phyloP scores from a whole-genome alignment of 495 filamentous ascomycete species.

The Beverwykella pulmonaria region DNA sequence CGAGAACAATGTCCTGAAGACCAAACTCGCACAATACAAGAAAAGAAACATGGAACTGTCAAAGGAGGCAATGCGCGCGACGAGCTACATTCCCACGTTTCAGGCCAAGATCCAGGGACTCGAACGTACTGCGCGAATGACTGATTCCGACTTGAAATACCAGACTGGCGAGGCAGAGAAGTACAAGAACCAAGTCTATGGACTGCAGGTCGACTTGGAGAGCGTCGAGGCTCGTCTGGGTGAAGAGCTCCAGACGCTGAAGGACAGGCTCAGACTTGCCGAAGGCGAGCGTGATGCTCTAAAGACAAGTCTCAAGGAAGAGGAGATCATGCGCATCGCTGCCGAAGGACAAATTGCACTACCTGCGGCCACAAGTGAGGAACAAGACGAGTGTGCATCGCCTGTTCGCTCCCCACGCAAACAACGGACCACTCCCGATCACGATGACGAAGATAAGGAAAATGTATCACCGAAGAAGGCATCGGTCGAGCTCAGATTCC shows the following conservation, averaged over 20 bases:
- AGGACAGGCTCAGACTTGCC: constrained; percentile 44
- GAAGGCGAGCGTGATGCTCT: constrained; percentile 70
- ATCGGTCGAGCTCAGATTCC: constrained; percentile 52
- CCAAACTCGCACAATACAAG: constrained; percentile 7
- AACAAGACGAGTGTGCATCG: constrained; percentile 44
- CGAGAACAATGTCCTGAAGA: neutral
- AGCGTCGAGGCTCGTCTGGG: constrained; percentile 75
- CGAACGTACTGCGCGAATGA: constrained; percentile 62
- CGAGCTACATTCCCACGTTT: constrained; percentile 83
- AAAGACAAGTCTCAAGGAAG: constrained; percentile 63
- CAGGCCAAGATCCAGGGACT: constrained; percentile 76
- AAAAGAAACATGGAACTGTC: constrained; percentile 5
- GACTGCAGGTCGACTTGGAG: constrained; percentile 70
- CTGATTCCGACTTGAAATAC: constrained; percentile 57
- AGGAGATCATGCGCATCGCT: constrained; percentile 63
- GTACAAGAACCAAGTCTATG: constrained; percentile 75
- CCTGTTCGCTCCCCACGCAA: constrained; percentile 45
- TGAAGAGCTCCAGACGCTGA: constrained; percentile 53
- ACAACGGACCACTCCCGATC: constrained; percentile 13
- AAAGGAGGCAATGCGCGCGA: constrained; percentile 59
- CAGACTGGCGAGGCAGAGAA: constrained; percentile 52
- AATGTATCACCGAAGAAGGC: constrained; percentile 42
- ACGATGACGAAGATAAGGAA: constrained; percentile 47
- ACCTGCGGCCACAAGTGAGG: constrained; percentile 46
- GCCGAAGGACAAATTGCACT: constrained; percentile 65